Evolutionary conservation across 352 stramenopile species (phyloP), one percentile per base, ranked within the genome.

Genomic region (Phytophthora cryptogea): DNA sequence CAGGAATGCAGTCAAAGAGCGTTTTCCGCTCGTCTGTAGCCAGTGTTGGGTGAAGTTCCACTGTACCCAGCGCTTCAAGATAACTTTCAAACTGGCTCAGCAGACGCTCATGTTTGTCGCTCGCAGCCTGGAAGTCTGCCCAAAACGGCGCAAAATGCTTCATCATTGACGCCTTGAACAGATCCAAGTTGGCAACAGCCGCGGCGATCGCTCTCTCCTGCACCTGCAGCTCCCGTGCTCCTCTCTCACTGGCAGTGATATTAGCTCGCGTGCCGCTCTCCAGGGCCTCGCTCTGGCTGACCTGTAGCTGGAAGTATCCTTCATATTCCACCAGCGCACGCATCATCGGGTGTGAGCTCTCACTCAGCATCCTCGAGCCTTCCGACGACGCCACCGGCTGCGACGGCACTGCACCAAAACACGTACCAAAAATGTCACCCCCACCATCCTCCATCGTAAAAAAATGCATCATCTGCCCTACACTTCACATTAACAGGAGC

Each of bases 131-230:
- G 49, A 89, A 95, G 57, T 95, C 84, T 13, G 51, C 59, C 83
- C 84, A 95, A 56, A 95, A 95, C 23, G 84, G 84, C 28, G 60
- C 56, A 51, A 95, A 95, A 23, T 90, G 86, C 47, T 90, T 88
- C 47, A 72, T 83, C 84, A 95, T 93, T 8, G 84, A 89, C 53
- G 61, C 74, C 49, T 89, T 86, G 58, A 94, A 93, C 41, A 86
- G 66, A 35, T 95, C 84, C 54, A 95, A 48, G 58, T 95, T 95
- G 2, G 77, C 74, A 31, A 94, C 71, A 27, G 86, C 86, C 14
- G 86, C 86, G 27, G 68, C 50, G 26, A 95, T 94, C 8, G 86
- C 84, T 11, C 85, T 62, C 8, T 82, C 72, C 48, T 93, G 86
- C 16, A 93, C 70, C 20, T 82, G 71, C 20, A 93, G 66, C 57